Conservation (phyloP, 169 alveolate genomes). For the Plasmodium sp. region DNA sequence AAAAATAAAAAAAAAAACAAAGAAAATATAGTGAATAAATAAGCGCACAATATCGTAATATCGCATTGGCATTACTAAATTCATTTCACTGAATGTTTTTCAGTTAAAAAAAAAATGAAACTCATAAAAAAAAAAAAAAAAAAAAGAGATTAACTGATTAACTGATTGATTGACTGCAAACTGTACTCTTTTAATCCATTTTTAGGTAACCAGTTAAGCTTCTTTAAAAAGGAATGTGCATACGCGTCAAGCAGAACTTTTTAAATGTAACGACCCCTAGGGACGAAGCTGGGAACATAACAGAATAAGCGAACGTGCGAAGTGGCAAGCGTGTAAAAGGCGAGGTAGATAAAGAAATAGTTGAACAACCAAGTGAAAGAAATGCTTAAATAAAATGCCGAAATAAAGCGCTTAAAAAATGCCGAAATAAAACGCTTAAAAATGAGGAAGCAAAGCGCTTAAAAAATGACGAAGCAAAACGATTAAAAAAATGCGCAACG, state of each 20-base stretch:
- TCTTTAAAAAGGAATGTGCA: background rate
- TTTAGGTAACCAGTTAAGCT: background rate
- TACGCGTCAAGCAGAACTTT: background rate
- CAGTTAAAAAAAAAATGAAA: background rate
- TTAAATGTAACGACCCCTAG: background rate
- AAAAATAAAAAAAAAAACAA: background rate
- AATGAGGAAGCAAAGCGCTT: background rate
- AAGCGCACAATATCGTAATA: background rate
- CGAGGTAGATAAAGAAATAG: background rate
- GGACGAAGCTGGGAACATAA: background rate
- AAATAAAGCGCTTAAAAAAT: background rate
- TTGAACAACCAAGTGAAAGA: background rate
- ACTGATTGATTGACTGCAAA: background rate
- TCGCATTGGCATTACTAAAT: background rate
- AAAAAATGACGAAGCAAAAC: background rate
- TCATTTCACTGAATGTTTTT: background rate
- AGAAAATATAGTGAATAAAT: background rate
- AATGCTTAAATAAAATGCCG: background rate
- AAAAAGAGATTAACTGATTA: background rate
- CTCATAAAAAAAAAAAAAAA: background rate
- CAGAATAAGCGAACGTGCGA: background rate
- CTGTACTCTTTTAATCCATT: background rate
- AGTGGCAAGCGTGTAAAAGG: background rate
- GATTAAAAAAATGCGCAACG: background rate
- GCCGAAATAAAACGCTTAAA: background rate